Percentiles rank a stretch among this genome's conserved stretches.
These are phyloP conservation scores for Paraurostyla sp. DNA, from an alignment of 73 alveolate genomes.

Conservation along the genomic window DNA sequence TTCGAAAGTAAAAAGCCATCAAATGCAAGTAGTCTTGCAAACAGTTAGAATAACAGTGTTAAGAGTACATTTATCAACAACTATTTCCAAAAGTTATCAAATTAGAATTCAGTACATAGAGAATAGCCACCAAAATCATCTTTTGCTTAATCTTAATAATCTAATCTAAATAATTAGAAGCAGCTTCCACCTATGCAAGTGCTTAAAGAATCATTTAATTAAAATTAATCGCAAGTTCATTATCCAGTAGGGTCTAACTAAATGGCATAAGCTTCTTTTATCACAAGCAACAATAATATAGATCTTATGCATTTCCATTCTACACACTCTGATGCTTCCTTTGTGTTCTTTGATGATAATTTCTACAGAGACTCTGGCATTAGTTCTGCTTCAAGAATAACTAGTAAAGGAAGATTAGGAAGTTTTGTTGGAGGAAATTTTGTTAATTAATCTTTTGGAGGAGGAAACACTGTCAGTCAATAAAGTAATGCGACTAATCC, in stretches of 20 bases:
- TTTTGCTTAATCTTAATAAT: background rate
- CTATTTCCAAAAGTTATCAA: background rate
- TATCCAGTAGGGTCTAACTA: background rate
- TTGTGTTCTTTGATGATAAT: conserved; percentile 53
- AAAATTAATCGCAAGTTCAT: too few species aligned
- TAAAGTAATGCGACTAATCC: too few species aligned
- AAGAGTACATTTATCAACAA: conserved; percentile 23
- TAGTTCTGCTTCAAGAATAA: conserved; percentile 27
- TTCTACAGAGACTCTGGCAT: conserved; percentile 55
- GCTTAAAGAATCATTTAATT: too few species aligned
- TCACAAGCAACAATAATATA: conserved; percentile 15
- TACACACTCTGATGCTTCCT: conserved; percentile 55
- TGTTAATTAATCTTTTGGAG: conserved; percentile 10
- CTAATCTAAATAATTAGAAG: background rate
- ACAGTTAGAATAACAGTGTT: background rate
- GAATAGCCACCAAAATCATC: background rate
- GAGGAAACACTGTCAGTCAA: too few species aligned
- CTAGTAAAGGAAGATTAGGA: background rate
- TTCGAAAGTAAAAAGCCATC: conserved; percentile 25
- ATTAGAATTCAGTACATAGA: conserved; percentile 2
- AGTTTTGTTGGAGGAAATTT: background rate
- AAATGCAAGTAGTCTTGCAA: background rate
- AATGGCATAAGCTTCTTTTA: conserved; percentile 14
- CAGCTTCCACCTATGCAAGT: too few species aligned
- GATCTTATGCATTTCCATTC: conserved; percentile 44